phyloP scores from a whole-genome alignment of 495 filamentous ascomycete species.

The Letharia columbiana region DNA sequence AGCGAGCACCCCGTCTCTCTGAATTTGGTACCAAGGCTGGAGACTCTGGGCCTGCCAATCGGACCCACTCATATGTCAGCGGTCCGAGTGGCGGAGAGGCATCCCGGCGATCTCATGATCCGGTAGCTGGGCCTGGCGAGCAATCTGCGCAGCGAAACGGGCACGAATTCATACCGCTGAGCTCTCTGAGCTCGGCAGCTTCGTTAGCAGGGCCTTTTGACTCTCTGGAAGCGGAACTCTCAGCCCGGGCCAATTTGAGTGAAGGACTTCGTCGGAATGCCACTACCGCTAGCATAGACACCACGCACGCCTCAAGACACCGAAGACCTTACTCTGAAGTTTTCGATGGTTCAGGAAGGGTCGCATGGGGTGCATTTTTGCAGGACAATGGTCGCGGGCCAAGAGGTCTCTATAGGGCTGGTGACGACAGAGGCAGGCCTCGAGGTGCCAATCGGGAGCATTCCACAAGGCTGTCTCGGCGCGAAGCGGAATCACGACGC shows the following conservation, averaged over 20 bases:
- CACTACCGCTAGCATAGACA: constrained; percentile 27
- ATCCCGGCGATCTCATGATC: neutral
- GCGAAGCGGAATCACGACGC: neutral
- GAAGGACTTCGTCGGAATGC: constrained; percentile 17
- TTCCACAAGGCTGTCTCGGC: neutral
- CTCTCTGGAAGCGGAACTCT: constrained; percentile 16
- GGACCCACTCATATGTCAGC: neutral
- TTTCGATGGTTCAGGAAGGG: constrained; percentile 29
- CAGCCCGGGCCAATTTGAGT: constrained; percentile 6
- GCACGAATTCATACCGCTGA: neutral
- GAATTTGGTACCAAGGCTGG: neutral
- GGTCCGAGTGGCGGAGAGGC: neutral
- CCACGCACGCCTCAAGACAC: constrained; percentile 29
- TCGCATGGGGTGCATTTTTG: constrained; percentile 26
- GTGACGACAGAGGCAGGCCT: neutral
- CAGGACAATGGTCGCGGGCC: neutral
- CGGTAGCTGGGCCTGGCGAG: neutral
- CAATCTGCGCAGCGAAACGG: too few relatives aligned
- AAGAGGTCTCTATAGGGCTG: neutral
- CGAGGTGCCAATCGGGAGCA: neutral
- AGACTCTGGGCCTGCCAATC: neutral
- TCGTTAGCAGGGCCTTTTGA: constrained; percentile 26
- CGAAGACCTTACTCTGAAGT: constrained; percentile 19
- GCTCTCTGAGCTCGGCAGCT: constrained; percentile 17
- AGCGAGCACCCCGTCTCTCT: neutral